Evolutionary conservation across 768 basidiomycete species (phyloP).

Genomic region (Leccinellum albellum): DNA sequence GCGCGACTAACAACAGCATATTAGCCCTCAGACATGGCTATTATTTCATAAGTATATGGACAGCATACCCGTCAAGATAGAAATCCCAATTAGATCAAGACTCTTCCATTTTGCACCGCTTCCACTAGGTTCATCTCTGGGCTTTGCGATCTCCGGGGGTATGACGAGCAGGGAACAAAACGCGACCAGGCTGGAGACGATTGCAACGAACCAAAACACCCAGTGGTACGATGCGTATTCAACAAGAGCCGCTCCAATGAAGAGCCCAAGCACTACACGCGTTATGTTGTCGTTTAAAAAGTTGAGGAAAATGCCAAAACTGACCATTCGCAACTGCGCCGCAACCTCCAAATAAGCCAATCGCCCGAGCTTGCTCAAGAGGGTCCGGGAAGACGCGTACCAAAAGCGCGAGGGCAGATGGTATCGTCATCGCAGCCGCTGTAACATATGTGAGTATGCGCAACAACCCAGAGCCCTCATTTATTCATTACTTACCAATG

Average conservation of each 20-base stretch:
- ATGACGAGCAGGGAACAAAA: constrained; percentile 32
- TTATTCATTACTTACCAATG: constrained; percentile 23
- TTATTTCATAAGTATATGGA: background rate
- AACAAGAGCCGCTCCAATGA: constrained; percentile 43
- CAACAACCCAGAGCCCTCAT: background rate
- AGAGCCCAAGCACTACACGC: constrained; percentile 35
- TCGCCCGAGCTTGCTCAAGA: constrained; percentile 43
- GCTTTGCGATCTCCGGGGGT: constrained; percentile 22
- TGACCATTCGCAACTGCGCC: constrained; percentile 45
- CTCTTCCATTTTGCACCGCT: constrained; percentile 24
- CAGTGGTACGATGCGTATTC: constrained; percentile 42
- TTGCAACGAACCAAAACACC: constrained; percentile 49
- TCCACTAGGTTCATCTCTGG: background rate
- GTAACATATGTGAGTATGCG: constrained; percentile 5
- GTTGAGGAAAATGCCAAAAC: background rate
- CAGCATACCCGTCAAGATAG: constrained; percentile 33
- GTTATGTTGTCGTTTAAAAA: background rate
- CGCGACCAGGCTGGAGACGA: constrained; percentile 35
- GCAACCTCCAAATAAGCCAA: constrained; percentile 45
- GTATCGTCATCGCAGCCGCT: constrained; percentile 49
- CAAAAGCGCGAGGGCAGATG: constrained; percentile 46
- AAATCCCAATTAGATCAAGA: constrained; percentile 39
- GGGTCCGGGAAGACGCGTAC: constrained; percentile 49
- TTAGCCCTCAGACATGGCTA: background rate
- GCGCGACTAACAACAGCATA: constrained; percentile 23